phyloP scores from a whole-genome alignment of 257 asterid species.

The Catharanthus roseus region DNA sequence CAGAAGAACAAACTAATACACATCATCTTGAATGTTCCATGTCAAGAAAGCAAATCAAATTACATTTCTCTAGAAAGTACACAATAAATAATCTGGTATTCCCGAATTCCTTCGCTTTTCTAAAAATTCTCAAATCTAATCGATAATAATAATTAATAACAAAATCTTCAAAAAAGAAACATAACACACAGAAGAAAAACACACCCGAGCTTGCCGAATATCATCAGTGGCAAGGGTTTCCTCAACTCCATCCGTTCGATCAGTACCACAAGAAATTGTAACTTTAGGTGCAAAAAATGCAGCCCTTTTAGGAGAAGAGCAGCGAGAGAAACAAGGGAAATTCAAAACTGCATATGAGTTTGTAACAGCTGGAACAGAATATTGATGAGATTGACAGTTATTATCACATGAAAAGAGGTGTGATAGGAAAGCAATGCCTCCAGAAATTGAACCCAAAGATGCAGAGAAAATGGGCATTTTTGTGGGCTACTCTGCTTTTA shows the following conservation, averaged over 20 bases:
- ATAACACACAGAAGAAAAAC: constrained; percentile 22
- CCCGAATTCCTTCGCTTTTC: not conserved
- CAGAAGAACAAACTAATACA: not conserved
- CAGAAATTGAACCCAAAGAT: constrained; percentile 44
- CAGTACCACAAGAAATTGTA: constrained; percentile 53
- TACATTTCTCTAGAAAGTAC: too few relatives aligned
- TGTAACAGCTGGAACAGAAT: constrained; percentile 3
- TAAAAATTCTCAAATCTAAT: not conserved
- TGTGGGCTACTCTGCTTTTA: not conserved
- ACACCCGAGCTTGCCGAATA: constrained; percentile 61
- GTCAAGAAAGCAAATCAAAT: not conserved
- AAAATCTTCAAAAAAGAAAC: not conserved
- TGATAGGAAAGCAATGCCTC: constrained; percentile 47
- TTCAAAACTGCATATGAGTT: constrained; percentile 21
- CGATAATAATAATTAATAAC: not conserved
- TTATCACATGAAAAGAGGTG: constrained; percentile 28
- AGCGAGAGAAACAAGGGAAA: constrained; percentile 29
- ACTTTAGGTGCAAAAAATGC: constrained; percentile 40
- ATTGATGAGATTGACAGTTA: constrained; percentile 8
- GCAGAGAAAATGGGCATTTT: constrained; percentile 51
- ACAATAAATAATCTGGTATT: not conserved
- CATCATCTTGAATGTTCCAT: not conserved
- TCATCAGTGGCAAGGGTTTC: constrained; percentile 45
- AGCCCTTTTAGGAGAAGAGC: constrained; percentile 32
- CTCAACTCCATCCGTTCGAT: constrained; percentile 35